Evolutionary conservation across 2,329 filamentous ascomycete species (phyloP).

Genomic region (Cladosporium sp.): DNA sequence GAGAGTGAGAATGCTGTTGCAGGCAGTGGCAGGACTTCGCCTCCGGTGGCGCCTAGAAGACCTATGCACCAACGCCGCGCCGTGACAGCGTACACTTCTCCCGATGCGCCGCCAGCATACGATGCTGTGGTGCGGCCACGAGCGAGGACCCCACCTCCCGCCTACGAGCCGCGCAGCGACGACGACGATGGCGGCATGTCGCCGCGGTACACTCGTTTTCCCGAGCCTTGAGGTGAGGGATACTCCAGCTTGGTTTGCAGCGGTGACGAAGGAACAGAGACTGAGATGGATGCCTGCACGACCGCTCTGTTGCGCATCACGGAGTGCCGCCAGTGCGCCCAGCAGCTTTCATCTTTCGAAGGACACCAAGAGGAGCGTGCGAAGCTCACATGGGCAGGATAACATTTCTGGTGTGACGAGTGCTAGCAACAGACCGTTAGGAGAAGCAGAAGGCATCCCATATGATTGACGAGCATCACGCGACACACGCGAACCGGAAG

Average conservation of each 20-base stretch:
- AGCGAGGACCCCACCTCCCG: slow-evolving; percentile 27
- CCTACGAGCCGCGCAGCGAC: slow-evolving; percentile 28
- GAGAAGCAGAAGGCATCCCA: neutral
- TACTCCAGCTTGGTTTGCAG: no score
- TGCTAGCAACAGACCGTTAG: neutral
- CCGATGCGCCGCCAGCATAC: slow-evolving; percentile 22
- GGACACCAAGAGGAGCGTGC: no score
- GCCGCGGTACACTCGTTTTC: slow-evolving; percentile 7
- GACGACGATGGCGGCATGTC: slow-evolving; percentile 19
- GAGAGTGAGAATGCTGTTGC: neutral
- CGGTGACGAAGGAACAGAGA: no score
- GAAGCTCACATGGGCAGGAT: no score
- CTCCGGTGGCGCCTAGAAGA: slow-evolving; percentile 16
- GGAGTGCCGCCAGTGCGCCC: no score
- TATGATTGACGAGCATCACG: slow-evolving; percentile 5
- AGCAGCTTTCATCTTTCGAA: no score
- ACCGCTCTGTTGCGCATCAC: no score
- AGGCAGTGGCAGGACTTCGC: slow-evolving; percentile 1
- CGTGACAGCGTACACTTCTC: slow-evolving; percentile 14
- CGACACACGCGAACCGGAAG: neutral
- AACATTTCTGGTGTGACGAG: no score
- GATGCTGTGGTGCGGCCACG: slow-evolving; percentile 22
- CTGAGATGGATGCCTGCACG: no score
- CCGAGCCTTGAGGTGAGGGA: neutral
- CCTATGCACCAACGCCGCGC: slow-evolving; percentile 23